Conservation (phyloP, 2,329 filamentous ascomycete genomes). For the Sodiomyces alkalinus region DNA sequence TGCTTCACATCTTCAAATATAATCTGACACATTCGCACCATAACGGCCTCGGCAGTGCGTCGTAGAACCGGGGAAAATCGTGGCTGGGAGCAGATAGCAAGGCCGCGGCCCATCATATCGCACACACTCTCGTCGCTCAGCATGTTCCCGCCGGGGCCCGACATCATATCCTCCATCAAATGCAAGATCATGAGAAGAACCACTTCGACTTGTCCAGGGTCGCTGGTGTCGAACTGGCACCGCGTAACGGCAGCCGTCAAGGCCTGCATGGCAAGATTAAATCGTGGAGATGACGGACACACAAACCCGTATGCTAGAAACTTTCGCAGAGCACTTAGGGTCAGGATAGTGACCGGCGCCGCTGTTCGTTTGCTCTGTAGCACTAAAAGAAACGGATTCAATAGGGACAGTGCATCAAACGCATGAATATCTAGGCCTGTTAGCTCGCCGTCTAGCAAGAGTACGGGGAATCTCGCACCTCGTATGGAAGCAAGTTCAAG, state of each 20-base stretch:
- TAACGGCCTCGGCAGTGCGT: constrained; percentile 84
- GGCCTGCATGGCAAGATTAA: constrained; percentile 84
- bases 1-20: constrained; percentile 91
- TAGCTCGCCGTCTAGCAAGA: constrained; percentile 7
- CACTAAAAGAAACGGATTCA: constrained; percentile 91
- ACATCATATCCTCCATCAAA: constrained; percentile 97
- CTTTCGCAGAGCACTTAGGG: constrained; percentile 85
- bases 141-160: constrained; percentile 78
- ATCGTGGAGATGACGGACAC: constrained; percentile 66
- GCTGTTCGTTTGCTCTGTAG: constrained; percentile 94
- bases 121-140: constrained; percentile 97
- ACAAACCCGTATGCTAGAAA: constrained; percentile 94
- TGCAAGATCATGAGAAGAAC: constrained; percentile 89
- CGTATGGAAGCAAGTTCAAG: constrained; percentile 77
- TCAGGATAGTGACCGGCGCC: constrained; percentile 88
- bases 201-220: constrained; percentile 87
- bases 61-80: constrained; percentile 82
- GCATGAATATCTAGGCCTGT: constrained; percentile 54
- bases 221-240: constrained; percentile 92
- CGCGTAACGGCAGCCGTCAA: constrained; percentile 92
- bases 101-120: constrained; percentile 96
- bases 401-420: constrained; percentile 78
- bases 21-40: constrained; percentile 98
- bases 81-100: constrained; percentile 93
- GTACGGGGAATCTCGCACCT: constrained; percentile 30